phyloP scores from a whole-genome alignment of 306 rosid species.

The Fragaria ananassa region DNA sequence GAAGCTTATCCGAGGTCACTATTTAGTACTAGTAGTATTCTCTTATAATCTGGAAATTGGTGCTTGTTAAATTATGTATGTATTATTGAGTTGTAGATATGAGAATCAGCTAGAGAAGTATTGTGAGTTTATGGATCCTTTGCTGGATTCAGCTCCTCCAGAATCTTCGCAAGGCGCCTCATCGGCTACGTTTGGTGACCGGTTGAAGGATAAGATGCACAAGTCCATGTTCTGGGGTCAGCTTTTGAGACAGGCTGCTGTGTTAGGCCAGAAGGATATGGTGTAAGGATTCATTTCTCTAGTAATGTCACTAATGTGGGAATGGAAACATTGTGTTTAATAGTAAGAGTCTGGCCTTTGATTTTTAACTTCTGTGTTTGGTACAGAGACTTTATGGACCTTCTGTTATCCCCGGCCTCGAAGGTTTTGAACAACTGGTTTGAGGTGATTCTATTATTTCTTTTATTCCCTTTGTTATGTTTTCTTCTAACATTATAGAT shows the following conservation, averaged over 20 bases:
- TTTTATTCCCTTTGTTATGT: slow-evolving; percentile 18
- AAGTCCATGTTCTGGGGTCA: slow-evolving; percentile 81
- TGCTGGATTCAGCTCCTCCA: slow-evolving; percentile 84
- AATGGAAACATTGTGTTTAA: background rate
- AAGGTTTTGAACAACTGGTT: slow-evolving; percentile 95
- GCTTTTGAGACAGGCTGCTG: slow-evolving; percentile 52
- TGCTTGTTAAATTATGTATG: background rate
- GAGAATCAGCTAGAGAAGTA: slow-evolving; percentile 76
- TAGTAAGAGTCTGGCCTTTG: background rate
- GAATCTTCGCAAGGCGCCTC: slow-evolving; percentile 52
- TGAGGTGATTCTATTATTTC: slow-evolving; percentile 52
- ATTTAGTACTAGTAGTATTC: background rate
- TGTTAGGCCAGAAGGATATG: slow-evolving; percentile 83
- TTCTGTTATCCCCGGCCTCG: slow-evolving; percentile 80
- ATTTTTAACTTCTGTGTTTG: slow-evolving; percentile 22
- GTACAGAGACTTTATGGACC: slow-evolving; percentile 86
- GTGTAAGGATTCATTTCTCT: slow-evolving; percentile 50
- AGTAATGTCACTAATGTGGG: background rate
- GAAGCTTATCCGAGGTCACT: slow-evolving; percentile 66
- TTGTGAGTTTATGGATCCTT: slow-evolving; percentile 77
- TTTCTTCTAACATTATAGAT: slow-evolving; percentile 2
- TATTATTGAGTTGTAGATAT: slow-evolving; percentile 41
- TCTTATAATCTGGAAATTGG: background rate
- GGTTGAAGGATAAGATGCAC: slow-evolving; percentile 61
- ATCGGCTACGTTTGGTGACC: slow-evolving; percentile 43